Evolutionary conservation across 139 green algal species (phyloP).

Genomic region (Picocystis salinarum): DNA sequence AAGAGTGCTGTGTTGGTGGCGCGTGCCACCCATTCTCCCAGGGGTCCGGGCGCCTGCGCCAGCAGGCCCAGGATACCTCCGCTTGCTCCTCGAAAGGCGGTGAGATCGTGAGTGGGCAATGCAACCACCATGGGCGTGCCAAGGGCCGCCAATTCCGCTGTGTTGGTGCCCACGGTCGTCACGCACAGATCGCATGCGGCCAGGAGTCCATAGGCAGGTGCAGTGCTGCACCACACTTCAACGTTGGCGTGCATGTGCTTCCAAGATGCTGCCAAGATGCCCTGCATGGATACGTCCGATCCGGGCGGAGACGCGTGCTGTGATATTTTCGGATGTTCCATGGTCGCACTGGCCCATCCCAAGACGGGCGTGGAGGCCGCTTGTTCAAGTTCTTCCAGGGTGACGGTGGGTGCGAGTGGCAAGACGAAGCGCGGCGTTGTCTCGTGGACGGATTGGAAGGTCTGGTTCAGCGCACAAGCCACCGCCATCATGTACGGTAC

Average conservation of each 20-base stretch:
- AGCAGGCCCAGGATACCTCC: neutral
- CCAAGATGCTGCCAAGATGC: neutral
- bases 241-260: neutral
- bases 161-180: constrained; percentile 26
- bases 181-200: constrained; percentile 11
- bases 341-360: constrained; percentile 7
- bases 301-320: too few species aligned
- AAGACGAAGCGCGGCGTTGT: constrained; percentile 11
- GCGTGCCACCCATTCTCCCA: neutral
- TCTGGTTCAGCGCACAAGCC: neutral
- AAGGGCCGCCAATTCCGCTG: constrained; percentile 17
- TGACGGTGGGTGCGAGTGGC: constrained; percentile 16
- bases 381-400: constrained; percentile 1
- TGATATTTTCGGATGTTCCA: neutral
- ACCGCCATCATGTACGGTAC: neutral
- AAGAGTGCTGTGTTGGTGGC: neutral
- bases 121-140: constrained; percentile 18
- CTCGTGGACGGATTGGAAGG: neutral
- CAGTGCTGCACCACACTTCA: neutral
- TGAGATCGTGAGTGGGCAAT: neutral
- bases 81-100: neutral
- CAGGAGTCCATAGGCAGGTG: constrained; percentile 9
- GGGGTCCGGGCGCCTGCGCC: neutral
- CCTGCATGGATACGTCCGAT: too few species aligned
- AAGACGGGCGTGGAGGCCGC: neutral